Conservation (phyloP, 176 grass and related monocot species). For the Oryza meyeriana region DNA sequence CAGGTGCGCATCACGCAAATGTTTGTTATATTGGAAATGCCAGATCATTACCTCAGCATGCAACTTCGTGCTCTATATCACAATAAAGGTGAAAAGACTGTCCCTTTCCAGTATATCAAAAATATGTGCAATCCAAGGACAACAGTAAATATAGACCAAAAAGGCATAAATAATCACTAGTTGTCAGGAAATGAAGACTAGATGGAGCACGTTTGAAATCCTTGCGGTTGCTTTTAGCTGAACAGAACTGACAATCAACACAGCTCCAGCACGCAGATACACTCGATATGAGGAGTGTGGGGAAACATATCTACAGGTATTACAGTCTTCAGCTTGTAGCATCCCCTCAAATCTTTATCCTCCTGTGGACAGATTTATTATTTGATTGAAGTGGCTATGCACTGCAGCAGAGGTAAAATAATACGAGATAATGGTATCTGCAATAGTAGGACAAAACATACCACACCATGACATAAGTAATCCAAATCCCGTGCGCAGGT, state of each 20-base stretch:
- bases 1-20: neutral
- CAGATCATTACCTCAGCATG: conserved; percentile 8
- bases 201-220: neutral
- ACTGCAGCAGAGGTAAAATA: conserved; percentile 1
- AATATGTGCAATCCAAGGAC: neutral
- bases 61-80: neutral
- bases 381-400: conserved; percentile 32
- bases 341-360: conserved; percentile 61
- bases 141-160: neutral
- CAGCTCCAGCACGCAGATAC: conserved; percentile 89
- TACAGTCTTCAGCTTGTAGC: conserved; percentile 66
- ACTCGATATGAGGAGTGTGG: conserved; percentile 93
- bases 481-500: conserved; percentile 87
- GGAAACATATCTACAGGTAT: conserved; percentile 96
- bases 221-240: conserved; percentile 16
- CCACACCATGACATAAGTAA: conserved; percentile 92
- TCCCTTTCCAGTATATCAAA: neutral
- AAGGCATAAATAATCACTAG: neutral
- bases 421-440: neutral
- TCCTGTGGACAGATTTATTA: conserved; percentile 39
- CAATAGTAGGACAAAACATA: conserved; percentile 40
- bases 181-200: neutral
- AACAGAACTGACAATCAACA: conserved; percentile 19
- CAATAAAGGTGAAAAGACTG: neutral
- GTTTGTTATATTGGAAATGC: neutral